These are phyloP conservation scores for barley (Hordeum vulgare) DNA, from an alignment of 176 grass and related monocot species.

Conservation along the genomic window MorexV3_pseudomolecules_assembly NC_058523.1:407640819-407641318, in stretches of 20 bases:
- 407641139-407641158: too few species aligned
- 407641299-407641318: too few species aligned
- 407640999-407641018: background rate
- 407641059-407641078: background rate
- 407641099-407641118: background rate
- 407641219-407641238: too few species aligned
- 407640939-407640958: background rate
- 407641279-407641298: too few species aligned
- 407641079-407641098: background rate
- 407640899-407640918: background rate
- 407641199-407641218: too few species aligned
- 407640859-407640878: background rate
- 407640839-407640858: background rate
- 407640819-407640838: slow-evolving; percentile 13
- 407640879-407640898: slow-evolving; percentile 16
- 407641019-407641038: background rate
- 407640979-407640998: background rate
- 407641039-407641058: background rate
- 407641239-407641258: too few species aligned
- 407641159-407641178: too few species aligned
- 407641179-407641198: too few species aligned
- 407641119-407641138: too few species aligned
- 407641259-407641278: too few species aligned
- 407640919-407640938: background rate
- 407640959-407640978: background rate